Conservation (phyloP, 73 alveolate species). For the Paramecium tetraurelia region DNA sequence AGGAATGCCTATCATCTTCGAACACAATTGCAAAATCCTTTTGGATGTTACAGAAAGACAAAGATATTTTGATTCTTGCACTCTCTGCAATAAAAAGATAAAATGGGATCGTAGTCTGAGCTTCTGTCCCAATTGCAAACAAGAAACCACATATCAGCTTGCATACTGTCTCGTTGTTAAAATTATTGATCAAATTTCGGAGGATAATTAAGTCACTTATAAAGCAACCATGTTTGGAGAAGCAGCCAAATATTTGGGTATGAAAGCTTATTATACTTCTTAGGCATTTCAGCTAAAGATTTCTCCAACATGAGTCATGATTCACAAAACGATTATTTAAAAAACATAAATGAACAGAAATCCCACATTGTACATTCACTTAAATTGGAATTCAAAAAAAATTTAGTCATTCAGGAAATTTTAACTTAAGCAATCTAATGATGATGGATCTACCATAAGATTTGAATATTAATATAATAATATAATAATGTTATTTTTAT, state of each 20-base stretch:
- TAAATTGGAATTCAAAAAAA: background rate
- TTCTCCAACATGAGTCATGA: background rate
- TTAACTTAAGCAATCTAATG: background rate
- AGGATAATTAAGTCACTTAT: background rate
- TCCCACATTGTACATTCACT: background rate
- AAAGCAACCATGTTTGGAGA: background rate
- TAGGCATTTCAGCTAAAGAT: background rate
- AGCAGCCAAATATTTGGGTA: background rate
- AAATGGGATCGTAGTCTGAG: background rate
- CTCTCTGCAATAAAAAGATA: background rate
- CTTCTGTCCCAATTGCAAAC: background rate
- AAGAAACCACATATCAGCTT: background rate
- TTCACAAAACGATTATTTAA: background rate
- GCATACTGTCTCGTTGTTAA: background rate
- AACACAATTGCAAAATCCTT: background rate
- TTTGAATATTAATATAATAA: background rate
- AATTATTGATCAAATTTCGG: background rate
- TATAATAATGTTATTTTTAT: no score
- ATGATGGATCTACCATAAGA: background rate
- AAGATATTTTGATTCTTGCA: background rate
- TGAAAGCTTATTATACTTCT: no score
- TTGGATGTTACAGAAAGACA: background rate
- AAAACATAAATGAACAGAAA: background rate
- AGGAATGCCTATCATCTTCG: background rate
- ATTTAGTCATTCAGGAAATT: background rate